These are phyloP conservation scores for Cladosporium sp. DNA, from an alignment of 2,329 filamentous ascomycete genomes.

Conservation along the genomic window DNA sequence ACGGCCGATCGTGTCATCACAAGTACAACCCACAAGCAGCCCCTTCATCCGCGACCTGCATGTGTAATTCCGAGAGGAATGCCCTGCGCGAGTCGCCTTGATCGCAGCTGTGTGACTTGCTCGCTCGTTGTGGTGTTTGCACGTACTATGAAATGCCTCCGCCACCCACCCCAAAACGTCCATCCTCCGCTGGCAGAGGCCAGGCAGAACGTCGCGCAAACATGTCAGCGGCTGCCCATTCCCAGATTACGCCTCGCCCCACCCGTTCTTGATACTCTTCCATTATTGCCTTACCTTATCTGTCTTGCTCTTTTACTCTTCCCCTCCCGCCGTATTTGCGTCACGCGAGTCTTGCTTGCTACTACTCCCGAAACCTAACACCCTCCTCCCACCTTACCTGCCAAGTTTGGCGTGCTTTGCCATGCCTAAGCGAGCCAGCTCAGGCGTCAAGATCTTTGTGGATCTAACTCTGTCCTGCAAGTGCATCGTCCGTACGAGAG, in stretches of 20 bases:
- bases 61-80: neutral
- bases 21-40: neutral
- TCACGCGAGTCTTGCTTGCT: neutral
- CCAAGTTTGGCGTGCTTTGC: neutral
- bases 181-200: neutral
- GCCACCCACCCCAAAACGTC: neutral
- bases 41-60: neutral
- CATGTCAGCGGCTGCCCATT: neutral
- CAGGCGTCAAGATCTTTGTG: neutral
- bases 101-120: neutral
- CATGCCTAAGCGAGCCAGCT: neutral
- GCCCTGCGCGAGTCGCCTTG: neutral
- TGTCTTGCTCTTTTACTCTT: neutral
- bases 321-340: neutral
- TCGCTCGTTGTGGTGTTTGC: neutral
- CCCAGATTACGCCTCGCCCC: constrained; percentile 1
- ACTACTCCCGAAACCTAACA: neutral
- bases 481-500: no score
- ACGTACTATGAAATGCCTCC: neutral
- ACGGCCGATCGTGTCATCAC: constrained; percentile 3
- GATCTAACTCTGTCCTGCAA: neutral
- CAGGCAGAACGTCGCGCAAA: neutral
- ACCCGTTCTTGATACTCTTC: neutral
- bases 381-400: neutral
- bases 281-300: neutral